phyloP scores from a whole-genome alignment of 805 yeast genomes.

The Yamadazyma scolyti region DNA sequence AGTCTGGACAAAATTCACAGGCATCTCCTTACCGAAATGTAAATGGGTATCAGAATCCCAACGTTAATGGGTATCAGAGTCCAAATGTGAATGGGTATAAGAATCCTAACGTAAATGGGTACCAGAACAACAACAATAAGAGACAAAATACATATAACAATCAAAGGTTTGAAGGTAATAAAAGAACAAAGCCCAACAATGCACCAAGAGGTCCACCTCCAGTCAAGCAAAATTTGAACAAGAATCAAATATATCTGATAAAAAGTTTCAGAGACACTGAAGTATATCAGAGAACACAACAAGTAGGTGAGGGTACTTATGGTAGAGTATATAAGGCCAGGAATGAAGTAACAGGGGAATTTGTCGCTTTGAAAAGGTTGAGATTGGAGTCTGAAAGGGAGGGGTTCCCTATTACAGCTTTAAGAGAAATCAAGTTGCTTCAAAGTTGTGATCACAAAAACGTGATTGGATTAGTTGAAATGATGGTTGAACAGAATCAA shows the following conservation, averaged over 20 bases:
- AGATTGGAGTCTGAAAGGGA: slow-evolving; percentile 86
- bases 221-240: slow-evolving; percentile 14
- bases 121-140: background rate
- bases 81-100: background rate
- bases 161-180: background rate
- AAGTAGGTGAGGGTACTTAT: slow-evolving; percentile 99
- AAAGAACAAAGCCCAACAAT: background rate
- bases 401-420: slow-evolving; percentile 94
- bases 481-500: slow-evolving; percentile 76
- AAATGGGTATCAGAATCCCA: no score
- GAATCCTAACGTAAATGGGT: slow-evolving; percentile 1
- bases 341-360: slow-evolving; percentile 61
- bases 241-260: slow-evolving; percentile 31
- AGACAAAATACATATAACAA: background rate
- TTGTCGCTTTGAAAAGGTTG: slow-evolving; percentile 83
- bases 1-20: no score
- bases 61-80: no score
- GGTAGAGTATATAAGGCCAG: slow-evolving; percentile 92
- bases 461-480: slow-evolving; percentile 78
- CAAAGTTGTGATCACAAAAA: slow-evolving; percentile 82
- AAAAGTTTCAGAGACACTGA: slow-evolving; percentile 26
- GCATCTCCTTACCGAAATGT: no score
- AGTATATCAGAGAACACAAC: slow-evolving; percentile 67
- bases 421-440: slow-evolving; percentile 81
- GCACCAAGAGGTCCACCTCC: background rate